A percentile compares a stretch with the other conserved stretches of the same genome.
Evolutionary conservation across 2,329 filamentous ascomycete genomes (phyloP).

Genomic region (Metarhizium robertsii): DNA sequence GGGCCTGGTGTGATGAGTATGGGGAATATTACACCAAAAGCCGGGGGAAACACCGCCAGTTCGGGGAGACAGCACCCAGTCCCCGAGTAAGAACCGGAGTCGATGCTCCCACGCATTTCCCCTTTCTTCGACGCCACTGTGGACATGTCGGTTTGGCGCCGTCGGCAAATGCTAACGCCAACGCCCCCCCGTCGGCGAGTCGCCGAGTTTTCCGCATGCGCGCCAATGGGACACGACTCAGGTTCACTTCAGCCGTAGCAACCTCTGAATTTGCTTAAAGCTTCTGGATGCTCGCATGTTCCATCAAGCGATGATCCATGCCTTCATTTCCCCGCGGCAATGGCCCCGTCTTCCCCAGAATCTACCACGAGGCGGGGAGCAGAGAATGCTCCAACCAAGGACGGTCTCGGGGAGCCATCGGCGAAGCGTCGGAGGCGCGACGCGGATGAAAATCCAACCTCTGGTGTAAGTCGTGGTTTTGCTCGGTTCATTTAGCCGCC

Average conservation of each 20-base stretch:
- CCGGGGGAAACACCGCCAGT: not conserved
- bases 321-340: not conserved
- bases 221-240: too few species aligned
- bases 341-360: constrained; percentile 4
- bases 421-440: constrained; percentile 2
- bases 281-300: not conserved
- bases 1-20: not conserved
- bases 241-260: too few species aligned
- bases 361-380: constrained; percentile 1
- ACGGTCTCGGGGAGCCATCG: not conserved
- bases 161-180: too few species aligned
- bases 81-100: not conserved
- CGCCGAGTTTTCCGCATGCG: too few species aligned
- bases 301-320: not conserved
- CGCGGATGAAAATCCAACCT: too few species aligned
- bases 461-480: too few species aligned
- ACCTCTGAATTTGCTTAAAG: not conserved
- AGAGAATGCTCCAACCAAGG: not conserved
- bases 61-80: not conserved
- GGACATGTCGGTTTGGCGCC: too few species aligned
- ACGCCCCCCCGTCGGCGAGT: too few species aligned
- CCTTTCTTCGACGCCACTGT: too few species aligned
- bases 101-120: too few species aligned
- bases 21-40: not conserved
- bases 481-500: too few species aligned